These are phyloP conservation scores for Trematosphaeria pertusa DNA, from an alignment of 2,329 filamentous ascomycete species.

Conservation along the genomic window DNA sequence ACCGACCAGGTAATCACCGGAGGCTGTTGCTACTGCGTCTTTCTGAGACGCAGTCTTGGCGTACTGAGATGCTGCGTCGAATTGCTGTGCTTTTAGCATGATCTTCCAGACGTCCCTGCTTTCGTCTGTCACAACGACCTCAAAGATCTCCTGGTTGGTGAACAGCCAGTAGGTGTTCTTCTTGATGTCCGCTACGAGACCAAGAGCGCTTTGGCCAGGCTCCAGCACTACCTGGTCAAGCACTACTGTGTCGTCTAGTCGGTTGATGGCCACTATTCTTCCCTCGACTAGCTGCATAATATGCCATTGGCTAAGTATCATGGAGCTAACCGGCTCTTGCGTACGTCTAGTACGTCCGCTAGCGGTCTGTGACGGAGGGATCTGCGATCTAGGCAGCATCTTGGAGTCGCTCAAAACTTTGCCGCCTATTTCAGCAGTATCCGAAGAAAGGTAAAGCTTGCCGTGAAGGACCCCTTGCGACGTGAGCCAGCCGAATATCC, in stretches of 20 bases:
- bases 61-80: constrained; percentile 85
- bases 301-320: constrained; percentile 93
- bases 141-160: constrained; percentile 88
- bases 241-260: constrained; percentile 82
- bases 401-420: constrained; percentile 81
- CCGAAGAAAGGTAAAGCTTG: constrained; percentile 69
- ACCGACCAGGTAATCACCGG: constrained; percentile 83
- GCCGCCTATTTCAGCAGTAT: constrained; percentile 70
- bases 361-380: constrained; percentile 71
- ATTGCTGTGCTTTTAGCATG: constrained; percentile 84
- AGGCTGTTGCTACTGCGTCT: constrained; percentile 89
- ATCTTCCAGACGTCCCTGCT: constrained; percentile 94
- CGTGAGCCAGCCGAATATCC: constrained; percentile 89
- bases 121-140: constrained; percentile 89
- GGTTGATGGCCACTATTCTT: constrained; percentile 83
- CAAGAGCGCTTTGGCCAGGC: constrained; percentile 78
- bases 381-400: constrained; percentile 74
- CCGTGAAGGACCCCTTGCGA: constrained; percentile 88
- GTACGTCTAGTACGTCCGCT: constrained; percentile 69
- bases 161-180: constrained; percentile 99
- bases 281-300: constrained; percentile 83
- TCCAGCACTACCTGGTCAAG: constrained; percentile 89
- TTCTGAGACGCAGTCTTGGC: constrained; percentile 81
- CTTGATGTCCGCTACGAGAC: constrained; percentile 85
- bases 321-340: constrained; percentile 77